Evolutionary conservation across 2,329 filamentous ascomycete genomes (phyloP).

Genomic region (Sporothrix luriei): DNA sequence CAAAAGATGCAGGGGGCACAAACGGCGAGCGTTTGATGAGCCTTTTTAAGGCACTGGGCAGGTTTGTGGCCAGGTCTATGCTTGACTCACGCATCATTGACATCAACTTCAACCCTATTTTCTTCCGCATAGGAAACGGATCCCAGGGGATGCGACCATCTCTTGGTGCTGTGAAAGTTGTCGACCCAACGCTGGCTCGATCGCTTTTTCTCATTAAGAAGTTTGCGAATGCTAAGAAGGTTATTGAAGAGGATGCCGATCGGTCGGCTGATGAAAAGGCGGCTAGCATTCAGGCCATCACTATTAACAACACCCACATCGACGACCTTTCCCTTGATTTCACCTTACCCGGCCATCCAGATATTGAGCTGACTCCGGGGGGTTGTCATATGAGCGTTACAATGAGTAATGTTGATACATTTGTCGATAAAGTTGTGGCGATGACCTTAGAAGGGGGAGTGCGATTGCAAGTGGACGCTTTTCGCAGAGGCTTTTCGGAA

Average conservation of each 20-base stretch:
- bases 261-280: constrained; percentile 72
- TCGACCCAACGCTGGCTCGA: constrained; percentile 82
- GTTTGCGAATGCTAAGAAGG: constrained; percentile 80
- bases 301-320: constrained; percentile 73
- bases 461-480: constrained; percentile 84
- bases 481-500: constrained; percentile 86
- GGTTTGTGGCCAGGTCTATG: constrained; percentile 97
- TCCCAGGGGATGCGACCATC: constrained; percentile 72
- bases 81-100: constrained; percentile 97
- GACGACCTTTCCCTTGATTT: constrained; percentile 93
- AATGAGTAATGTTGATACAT: constrained; percentile 87
- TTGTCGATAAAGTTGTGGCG: constrained; percentile 87
- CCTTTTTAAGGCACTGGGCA: constrained; percentile 89
- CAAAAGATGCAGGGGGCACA: constrained; percentile 71
- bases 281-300: constrained; percentile 67
- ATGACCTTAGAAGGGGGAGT: constrained; percentile 90
- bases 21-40: constrained; percentile 86
- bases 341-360: constrained; percentile 86
- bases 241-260: constrained; percentile 69
- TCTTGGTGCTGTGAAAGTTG: constrained; percentile 82
- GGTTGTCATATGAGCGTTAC: constrained; percentile 76
- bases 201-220: constrained; percentile 86
- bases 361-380: constrained; percentile 76
- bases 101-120: constrained; percentile 93
- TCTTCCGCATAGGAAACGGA: constrained; percentile 88